Evolutionary conservation across 495 filamentous ascomycete species (phyloP).

Genomic region (Xylaria bambusicola): DNA sequence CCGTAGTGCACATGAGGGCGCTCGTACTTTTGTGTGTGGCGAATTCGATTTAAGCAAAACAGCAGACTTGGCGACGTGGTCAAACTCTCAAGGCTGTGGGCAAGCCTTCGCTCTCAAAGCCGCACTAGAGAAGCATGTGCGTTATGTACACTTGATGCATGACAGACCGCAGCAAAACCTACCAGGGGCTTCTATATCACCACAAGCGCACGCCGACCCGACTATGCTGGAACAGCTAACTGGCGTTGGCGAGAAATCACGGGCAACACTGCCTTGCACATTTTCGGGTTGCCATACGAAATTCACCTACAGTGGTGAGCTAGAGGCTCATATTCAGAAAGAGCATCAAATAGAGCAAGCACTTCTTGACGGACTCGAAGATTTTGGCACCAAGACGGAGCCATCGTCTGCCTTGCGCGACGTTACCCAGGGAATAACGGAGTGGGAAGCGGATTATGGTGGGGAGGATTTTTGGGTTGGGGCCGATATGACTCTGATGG

Average conservation of each 20-base stretch:
- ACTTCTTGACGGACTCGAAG: constrained; percentile 25
- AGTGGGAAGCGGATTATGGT: constrained; percentile 13
- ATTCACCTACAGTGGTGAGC: constrained; percentile 69
- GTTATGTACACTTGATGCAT: constrained; percentile 69
- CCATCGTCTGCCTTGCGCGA: constrained; percentile 4
- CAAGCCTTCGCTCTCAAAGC: constrained; percentile 67
- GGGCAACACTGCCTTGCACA: constrained; percentile 60
- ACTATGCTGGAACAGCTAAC: constrained; percentile 52
- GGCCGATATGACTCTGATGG: constrained; percentile 2
- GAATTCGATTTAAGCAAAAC: constrained; percentile 58
- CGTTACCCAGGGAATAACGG: constrained; percentile 5
- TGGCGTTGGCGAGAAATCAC: constrained; percentile 58
- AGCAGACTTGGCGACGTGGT: constrained; percentile 65
- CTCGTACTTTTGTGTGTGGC: constrained; percentile 74
- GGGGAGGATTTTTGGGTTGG: constrained; percentile 49
- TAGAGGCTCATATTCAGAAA: constrained; percentile 63
- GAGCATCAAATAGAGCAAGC: constrained; percentile 29
- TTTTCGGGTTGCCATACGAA: constrained; percentile 54
- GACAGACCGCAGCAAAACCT: constrained; percentile 43
- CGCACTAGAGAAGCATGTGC: constrained; percentile 79
- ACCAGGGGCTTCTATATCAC: constrained; percentile 28
- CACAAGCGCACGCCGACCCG: constrained; percentile 33
- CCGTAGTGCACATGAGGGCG: constrained; percentile 69
- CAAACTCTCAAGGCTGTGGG: constrained; percentile 66
- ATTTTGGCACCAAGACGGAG: not conserved